Evolutionary conservation across 371 early-diverging fungal genomes (phyloP).

Genomic region (Zopfochytrium polystomum): DNA sequence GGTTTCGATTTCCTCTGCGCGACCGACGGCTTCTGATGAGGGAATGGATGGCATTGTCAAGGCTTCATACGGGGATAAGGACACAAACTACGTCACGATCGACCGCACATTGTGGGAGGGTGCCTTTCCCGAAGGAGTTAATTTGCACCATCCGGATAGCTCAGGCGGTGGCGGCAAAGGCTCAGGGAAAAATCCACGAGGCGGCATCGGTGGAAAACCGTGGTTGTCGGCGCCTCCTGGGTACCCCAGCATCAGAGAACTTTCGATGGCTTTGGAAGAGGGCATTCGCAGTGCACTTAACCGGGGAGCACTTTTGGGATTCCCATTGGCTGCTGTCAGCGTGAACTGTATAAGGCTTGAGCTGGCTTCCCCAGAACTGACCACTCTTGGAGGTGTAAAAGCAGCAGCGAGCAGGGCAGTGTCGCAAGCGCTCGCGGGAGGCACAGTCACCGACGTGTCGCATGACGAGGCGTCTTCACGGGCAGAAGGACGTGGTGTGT

Average conservation of each 20-base stretch:
- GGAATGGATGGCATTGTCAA: not conserved
- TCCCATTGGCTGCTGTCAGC: constrained; percentile 67
- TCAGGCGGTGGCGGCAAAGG: too few species aligned
- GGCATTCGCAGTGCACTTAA: constrained; percentile 72
- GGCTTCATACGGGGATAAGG: too few species aligned
- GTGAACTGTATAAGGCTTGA: constrained; percentile 50
- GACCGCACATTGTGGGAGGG: not conserved
- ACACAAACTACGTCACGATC: not conserved
- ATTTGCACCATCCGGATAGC: not conserved
- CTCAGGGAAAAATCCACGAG: too few species aligned
- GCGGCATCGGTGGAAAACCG: too few species aligned
- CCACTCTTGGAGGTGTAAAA: constrained; percentile 65
- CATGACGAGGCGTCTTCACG: not conserved
- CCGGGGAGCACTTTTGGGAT: constrained; percentile 78
- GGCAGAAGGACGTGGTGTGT: not conserved
- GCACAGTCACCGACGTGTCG: not conserved
- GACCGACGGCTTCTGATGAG: not conserved
- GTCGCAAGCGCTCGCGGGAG: constrained; percentile 15
- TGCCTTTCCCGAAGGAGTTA: too few species aligned
- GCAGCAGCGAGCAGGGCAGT: constrained; percentile 33
- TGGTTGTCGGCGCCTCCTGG: constrained; percentile 19
- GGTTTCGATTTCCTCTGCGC: constrained; percentile 35
- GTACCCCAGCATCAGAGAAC: constrained; percentile 23
- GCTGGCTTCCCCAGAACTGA: constrained; percentile 59
- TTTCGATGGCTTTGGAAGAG: constrained; percentile 52